A percentile compares a stretch with the other conserved stretches of the same genome.
These are phyloP conservation scores for Aspergillus texensis DNA, from an alignment of 2,329 filamentous ascomycete genomes.

Conservation along the genomic window DNA sequence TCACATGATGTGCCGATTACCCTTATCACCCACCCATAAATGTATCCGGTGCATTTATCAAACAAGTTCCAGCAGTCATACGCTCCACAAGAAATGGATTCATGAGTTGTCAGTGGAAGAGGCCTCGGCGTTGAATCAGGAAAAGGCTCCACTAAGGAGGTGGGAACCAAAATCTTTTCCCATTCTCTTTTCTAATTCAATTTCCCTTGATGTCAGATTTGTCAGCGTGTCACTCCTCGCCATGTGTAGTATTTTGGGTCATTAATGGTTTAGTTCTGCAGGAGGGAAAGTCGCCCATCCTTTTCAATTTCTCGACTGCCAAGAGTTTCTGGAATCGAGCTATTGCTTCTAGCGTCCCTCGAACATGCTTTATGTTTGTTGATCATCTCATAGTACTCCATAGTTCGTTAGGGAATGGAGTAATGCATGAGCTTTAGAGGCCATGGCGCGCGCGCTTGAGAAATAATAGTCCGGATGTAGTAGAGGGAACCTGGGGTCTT, in stretches of 20 bases:
- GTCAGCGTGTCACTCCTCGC: neutral
- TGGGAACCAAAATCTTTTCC: neutral
- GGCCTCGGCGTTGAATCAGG: neutral
- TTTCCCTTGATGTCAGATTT: neutral
- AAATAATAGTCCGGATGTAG: no score
- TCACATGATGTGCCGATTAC: conserved; percentile 18
- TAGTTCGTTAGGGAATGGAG: neutral
- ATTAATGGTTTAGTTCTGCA: neutral
- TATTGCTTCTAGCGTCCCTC: conserved; percentile 15
- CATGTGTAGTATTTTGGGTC: neutral
- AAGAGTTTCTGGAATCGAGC: conserved; percentile 20
- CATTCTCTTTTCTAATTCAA: neutral
- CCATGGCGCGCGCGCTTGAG: no score
- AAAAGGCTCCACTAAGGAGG: neutral
- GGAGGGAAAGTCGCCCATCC: neutral
- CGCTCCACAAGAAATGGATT: neutral
- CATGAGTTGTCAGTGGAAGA: neutral
- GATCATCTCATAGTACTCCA: neutral
- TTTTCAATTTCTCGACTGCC: conserved; percentile 1
- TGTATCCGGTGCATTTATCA: conserved; percentile 10
- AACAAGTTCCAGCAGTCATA: neutral
- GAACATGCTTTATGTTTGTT: neutral
- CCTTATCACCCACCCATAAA: conserved; percentile 14
- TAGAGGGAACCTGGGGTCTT: no score
- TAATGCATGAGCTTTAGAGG: neutral